Evolutionary conservation across 495 filamentous ascomycete species (phyloP).

Genomic region (Penicillium ochrochloron): DNA sequence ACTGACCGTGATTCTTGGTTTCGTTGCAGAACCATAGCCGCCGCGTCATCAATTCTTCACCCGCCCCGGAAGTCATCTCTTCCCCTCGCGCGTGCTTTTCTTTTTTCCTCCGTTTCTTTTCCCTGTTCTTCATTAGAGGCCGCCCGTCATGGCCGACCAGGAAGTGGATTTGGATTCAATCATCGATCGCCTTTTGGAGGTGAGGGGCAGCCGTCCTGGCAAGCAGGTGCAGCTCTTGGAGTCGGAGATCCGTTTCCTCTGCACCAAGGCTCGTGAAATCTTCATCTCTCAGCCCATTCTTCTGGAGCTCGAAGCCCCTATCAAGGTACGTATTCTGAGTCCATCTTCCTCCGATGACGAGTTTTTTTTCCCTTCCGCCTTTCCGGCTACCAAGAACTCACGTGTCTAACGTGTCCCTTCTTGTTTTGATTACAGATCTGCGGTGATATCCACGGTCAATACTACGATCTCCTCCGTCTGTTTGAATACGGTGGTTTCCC

Average conservation of each 20-base stretch:
- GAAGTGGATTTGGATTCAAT: constrained; percentile 99
- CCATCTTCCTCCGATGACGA: constrained; percentile 16
- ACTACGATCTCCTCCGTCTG: constrained; percentile 95
- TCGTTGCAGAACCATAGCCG: constrained; percentile 40
- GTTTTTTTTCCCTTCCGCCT: background rate
- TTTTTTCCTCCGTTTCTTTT: constrained; percentile 31
- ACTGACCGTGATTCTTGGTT: constrained; percentile 15
- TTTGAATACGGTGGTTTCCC: constrained; percentile 99
- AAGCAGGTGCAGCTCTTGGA: constrained; percentile 98
- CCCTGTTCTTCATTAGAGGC: constrained; percentile 37
- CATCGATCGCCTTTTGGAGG: constrained; percentile 96
- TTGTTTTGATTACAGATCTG: constrained; percentile 70
- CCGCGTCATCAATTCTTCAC: constrained; percentile 46
- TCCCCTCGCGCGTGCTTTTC: constrained; percentile 35
- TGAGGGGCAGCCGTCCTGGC: constrained; percentile 94
- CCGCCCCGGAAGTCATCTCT: constrained; percentile 41
- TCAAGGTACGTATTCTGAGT: constrained; percentile 73
- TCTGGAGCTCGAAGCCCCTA: constrained; percentile 95
- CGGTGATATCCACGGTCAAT: constrained; percentile 99
- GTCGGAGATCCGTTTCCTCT: constrained; percentile 95
- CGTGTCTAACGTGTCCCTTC: constrained; percentile 17
- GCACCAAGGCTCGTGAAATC: constrained; percentile 98
- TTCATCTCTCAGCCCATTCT: constrained; percentile 99
- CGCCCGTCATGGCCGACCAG: constrained; percentile 85
- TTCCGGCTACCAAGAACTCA: background rate